Evolutionary conservation across 2,329 filamentous ascomycete genomes (phyloP).

Genomic region (Beauveria scarabaeidicola): DNA sequence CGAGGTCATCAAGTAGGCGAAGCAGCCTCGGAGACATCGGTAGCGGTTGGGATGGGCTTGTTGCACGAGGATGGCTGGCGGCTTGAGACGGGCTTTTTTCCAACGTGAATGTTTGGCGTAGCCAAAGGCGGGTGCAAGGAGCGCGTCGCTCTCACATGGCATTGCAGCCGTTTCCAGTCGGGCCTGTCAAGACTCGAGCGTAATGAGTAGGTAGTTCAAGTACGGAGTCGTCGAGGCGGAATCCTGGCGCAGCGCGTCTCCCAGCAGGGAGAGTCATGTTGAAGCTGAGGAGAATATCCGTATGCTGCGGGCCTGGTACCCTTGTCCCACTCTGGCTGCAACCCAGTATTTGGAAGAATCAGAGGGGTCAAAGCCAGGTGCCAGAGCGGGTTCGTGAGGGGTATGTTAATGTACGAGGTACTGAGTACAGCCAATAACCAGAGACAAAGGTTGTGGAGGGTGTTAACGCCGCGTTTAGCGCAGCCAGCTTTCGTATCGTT

Average conservation of each 20-base stretch:
- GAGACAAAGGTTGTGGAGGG: neutral
- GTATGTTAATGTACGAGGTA: too few species aligned
- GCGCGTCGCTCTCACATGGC: neutral
- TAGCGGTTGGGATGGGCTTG: neutral
- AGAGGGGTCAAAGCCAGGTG: neutral
- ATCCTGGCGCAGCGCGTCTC: neutral
- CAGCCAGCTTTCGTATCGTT: neutral
- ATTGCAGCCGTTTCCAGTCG: neutral
- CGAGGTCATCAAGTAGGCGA: neutral
- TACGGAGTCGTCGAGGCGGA: neutral
- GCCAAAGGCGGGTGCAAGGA: neutral
- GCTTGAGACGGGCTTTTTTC: neutral
- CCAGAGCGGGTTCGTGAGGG: neutral
- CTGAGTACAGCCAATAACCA: neutral
- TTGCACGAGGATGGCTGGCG: neutral
- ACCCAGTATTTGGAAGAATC: neutral
- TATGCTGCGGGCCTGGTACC: neutral
- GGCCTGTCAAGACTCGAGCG: neutral
- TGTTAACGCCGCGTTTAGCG: constrained; percentile 7
- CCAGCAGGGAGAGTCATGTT: neutral
- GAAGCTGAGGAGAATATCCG: neutral
- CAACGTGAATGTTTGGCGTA: neutral
- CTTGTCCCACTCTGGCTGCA: constrained; percentile 2
- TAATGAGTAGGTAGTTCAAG: neutral
- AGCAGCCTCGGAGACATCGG: neutral